These are phyloP conservation scores for Arachis hypogaea DNA, from an alignment of 306 rosid species.

Conservation along the genomic window DNA sequence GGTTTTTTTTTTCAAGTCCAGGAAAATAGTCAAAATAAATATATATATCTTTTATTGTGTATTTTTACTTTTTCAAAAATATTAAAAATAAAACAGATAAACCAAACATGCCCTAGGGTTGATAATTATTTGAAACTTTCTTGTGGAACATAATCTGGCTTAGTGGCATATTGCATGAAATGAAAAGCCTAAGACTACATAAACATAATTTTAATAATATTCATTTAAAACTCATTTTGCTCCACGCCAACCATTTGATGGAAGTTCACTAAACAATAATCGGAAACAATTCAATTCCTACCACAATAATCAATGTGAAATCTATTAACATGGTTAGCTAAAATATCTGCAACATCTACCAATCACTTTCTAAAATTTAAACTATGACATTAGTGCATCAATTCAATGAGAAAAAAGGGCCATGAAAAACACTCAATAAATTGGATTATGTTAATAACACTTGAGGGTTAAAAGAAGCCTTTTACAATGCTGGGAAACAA, in stretches of 20 bases:
- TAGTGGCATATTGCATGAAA: constrained; percentile 27
- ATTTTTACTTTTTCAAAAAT: too few species aligned
- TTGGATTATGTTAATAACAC: constrained; percentile 36
- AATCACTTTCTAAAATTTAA: constrained; percentile 15
- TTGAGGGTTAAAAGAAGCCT: constrained; percentile 37
- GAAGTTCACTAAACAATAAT: too few species aligned
- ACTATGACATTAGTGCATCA: constrained; percentile 23
- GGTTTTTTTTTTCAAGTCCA: too few species aligned
- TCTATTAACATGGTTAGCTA: constrained; percentile 3
- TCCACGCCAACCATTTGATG: background rate
- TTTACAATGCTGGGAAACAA: constrained; percentile 51
- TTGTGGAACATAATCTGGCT: background rate
- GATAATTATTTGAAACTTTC: constrained; percentile 31
- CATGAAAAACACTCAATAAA: constrained; percentile 21
- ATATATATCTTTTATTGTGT: too few species aligned
- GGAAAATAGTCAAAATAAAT: too few species aligned
- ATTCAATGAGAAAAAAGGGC: constrained; percentile 12
- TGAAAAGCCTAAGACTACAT: background rate
- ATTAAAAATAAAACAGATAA: too few species aligned
- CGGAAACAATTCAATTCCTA: too few species aligned
- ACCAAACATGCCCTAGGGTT: too few species aligned
- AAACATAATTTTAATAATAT: too few species aligned
- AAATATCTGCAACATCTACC: constrained; percentile 26
- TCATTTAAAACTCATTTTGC: background rate
- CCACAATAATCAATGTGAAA: too few species aligned